Percentiles rank a stretch among this genome's conserved stretches.
phyloP scores from a whole-genome alignment of 2,329 filamentous ascomycete genomes.

The Colletotrichum trifolii region DNA sequence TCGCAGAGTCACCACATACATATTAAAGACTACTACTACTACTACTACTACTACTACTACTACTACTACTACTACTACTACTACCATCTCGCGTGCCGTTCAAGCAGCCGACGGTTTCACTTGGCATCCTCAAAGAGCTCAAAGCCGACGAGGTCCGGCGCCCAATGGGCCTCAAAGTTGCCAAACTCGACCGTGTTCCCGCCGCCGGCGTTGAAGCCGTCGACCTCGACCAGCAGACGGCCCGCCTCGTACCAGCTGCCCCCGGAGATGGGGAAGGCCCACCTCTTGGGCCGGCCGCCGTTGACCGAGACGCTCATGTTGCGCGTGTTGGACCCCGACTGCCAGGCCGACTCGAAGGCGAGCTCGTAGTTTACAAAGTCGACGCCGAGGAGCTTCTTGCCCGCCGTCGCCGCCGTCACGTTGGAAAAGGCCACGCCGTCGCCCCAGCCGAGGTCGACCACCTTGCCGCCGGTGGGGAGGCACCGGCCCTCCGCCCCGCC shows the following conservation, averaged over 20 bases:
- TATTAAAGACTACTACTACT: not conserved
- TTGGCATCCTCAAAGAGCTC: slow-evolving; percentile 38
- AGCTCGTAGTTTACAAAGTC: slow-evolving; percentile 65
- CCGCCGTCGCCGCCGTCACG: slow-evolving; percentile 43
- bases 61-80: too few relatives aligned
- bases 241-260: slow-evolving; percentile 62
- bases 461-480: slow-evolving; percentile 54
- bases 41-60: too few relatives aligned
- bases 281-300: slow-evolving; percentile 51
- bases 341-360: slow-evolving; percentile 46
- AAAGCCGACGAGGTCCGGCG: slow-evolving; percentile 57
- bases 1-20: not conserved
- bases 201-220: slow-evolving; percentile 55
- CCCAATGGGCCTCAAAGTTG: slow-evolving; percentile 39
- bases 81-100: too few relatives aligned
- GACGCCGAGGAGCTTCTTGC: slow-evolving; percentile 55
- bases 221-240: slow-evolving; percentile 55
- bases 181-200: slow-evolving; percentile 51
- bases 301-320: slow-evolving; percentile 64
- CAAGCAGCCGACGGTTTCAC: too few relatives aligned
- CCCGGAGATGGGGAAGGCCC: slow-evolving; percentile 62
- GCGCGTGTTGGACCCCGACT: slow-evolving; percentile 57
- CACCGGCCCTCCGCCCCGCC: slow-evolving; percentile 52
- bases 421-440: slow-evolving; percentile 50
- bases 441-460: slow-evolving; percentile 49